These are phyloP conservation scores for Hyphodiscus hymeniophilus DNA, from an alignment of 495 filamentous ascomycete species.

Conservation along the genomic window DNA sequence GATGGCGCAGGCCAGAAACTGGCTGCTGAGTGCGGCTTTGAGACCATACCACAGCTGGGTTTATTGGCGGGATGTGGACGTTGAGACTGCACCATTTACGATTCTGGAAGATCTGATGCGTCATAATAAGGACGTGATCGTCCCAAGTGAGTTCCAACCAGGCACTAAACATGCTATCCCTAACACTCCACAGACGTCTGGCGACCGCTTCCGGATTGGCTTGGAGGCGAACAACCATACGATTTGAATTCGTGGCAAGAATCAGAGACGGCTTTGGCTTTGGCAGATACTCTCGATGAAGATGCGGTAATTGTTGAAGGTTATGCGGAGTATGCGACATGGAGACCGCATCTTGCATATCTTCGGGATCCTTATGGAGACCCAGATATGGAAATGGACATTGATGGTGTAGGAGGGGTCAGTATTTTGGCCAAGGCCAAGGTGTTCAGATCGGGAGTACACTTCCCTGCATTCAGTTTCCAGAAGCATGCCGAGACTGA, in stretches of 20 bases:
- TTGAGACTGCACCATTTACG: slow-evolving; percentile 91
- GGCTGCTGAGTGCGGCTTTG: slow-evolving; percentile 88
- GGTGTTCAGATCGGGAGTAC: slow-evolving; percentile 89
- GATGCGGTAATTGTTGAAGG: slow-evolving; percentile 99
- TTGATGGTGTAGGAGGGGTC: slow-evolving; percentile 95
- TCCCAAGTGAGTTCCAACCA: slow-evolving; percentile 71
- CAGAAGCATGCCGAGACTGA: slow-evolving; percentile 99
- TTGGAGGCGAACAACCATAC: slow-evolving; percentile 97
- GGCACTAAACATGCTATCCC: slow-evolving; percentile 3
- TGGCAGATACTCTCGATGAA: slow-evolving; percentile 93
- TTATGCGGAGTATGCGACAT: slow-evolving; percentile 98
- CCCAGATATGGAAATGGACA: slow-evolving; percentile 99
- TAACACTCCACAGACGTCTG: slow-evolving; percentile 68
- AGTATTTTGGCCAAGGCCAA: slow-evolving; percentile 94
- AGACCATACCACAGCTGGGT: slow-evolving; percentile 98
- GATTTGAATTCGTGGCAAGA: slow-evolving; percentile 99
- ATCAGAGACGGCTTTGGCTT: slow-evolving; percentile 87
- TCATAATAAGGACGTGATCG: slow-evolving; percentile 97
- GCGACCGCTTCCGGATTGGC: slow-evolving; percentile 97
- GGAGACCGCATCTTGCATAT: slow-evolving; percentile 96
- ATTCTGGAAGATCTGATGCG: slow-evolving; percentile 98
- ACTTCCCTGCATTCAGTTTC: slow-evolving; percentile 98
- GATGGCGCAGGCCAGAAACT: slow-evolving; percentile 98
- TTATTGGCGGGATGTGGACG: slow-evolving; percentile 98
- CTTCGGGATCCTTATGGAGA: slow-evolving; percentile 95